These are phyloP conservation scores for Xylaria acuta DNA, from an alignment of 495 filamentous ascomycete species.

Conservation along the genomic window DNA sequence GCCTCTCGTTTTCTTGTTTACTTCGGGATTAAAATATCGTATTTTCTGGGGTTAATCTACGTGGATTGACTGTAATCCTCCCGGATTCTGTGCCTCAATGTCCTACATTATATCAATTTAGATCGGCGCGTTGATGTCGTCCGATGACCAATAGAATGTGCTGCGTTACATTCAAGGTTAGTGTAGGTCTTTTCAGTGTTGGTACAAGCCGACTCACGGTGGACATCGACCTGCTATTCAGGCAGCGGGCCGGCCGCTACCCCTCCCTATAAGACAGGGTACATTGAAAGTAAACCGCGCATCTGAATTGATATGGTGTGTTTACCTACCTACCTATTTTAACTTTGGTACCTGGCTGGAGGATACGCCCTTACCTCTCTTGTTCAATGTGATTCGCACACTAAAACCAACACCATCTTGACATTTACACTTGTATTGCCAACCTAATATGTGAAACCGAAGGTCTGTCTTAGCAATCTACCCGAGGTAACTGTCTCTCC, in stretches of 20 bases:
- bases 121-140: not conserved
- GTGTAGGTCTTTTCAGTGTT: not conserved
- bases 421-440: not conserved
- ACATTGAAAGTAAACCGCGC: not conserved
- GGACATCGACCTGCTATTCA: not conserved
- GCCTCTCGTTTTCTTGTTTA: not conserved
- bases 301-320: not conserved
- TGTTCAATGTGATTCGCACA: not conserved
- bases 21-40: not conserved
- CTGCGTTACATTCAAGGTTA: not conserved
- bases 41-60: not conserved
- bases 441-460: not conserved
- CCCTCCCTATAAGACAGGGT: not conserved
- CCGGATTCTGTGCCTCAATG: not conserved
- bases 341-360: not conserved
- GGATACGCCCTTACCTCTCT: not conserved
- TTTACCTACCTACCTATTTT: not conserved
- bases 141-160: not conserved
- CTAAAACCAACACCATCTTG: not conserved
- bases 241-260: not conserved
- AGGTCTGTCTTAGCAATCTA: not conserved
- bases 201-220: not conserved
- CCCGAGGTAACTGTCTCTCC: not conserved
- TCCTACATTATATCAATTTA: not conserved
- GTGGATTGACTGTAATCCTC: not conserved